phyloP scores from a whole-genome alignment of 2,329 filamentous ascomycete genomes.

The Davidsoniella australis region DNA sequence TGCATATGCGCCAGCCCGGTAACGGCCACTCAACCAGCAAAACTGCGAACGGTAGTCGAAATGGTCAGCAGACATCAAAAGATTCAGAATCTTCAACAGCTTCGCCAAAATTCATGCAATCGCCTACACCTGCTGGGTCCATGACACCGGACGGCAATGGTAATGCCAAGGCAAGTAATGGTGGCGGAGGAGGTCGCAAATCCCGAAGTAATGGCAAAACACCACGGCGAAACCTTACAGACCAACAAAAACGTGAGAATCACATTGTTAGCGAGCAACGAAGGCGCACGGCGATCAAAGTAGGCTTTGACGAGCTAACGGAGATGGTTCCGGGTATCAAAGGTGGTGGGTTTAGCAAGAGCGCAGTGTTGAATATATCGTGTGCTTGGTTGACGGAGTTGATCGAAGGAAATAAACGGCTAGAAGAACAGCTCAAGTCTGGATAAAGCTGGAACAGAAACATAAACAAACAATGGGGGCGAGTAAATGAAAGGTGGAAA shows the following conservation, averaged over 20 bases:
- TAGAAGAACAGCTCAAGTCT: slow-evolving; percentile 21
- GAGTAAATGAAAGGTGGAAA: neutral
- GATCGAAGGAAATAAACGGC: slow-evolving; percentile 46
- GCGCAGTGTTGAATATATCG: slow-evolving; percentile 56
- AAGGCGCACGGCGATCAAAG: slow-evolving; percentile 61
- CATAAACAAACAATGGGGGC: neutral
- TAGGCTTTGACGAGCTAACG: slow-evolving; percentile 67
- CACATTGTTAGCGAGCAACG: slow-evolving; percentile 83
- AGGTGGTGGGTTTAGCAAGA: slow-evolving; percentile 67
- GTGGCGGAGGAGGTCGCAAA: neutral
- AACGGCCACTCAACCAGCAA: neutral
- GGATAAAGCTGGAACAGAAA: neutral
- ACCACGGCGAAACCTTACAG: slow-evolving; percentile 54
- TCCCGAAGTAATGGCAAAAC: slow-evolving; percentile 24
- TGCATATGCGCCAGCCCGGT: slow-evolving; percentile 1
- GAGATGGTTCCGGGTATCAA: slow-evolving; percentile 58
- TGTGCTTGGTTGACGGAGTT: slow-evolving; percentile 65
- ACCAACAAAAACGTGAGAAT: slow-evolving; percentile 70
- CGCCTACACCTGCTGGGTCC: neutral
- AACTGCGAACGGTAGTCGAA: too few species aligned
- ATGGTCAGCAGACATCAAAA: neutral
- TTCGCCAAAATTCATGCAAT: neutral
- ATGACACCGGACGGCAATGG: neutral
- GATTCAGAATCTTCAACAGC: neutral
- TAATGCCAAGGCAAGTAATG: too few species aligned